Evolutionary conservation across 345 rosid genomes (phyloP), one percentile per base, ranked within the genome.

Genomic region (Boechera stricta): DNA sequence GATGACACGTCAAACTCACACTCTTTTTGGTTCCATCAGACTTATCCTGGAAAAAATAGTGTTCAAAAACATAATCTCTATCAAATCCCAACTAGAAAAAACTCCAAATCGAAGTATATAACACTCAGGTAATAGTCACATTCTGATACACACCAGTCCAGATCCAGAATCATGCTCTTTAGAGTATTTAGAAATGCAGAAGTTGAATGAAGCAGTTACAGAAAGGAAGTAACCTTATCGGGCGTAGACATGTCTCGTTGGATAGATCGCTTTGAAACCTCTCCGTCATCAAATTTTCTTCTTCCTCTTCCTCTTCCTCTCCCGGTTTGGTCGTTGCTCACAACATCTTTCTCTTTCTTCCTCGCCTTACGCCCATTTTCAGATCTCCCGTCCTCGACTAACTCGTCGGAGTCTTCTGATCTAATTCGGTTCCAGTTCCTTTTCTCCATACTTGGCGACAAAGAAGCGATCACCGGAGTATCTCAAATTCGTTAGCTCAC

Each of bases 1-100:
- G 80, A 71, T 77, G 76, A 29, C 80, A 77, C 2, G 80, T 77
- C 60, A 63, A 77, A 12, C 80, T 60, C 58, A 2, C 3, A 64
- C 12, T 29, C 18, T 16, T 45, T 56, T 29, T 64, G 12, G 5
- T 61, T 47, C 76, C 76, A 36, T 55, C 53, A 64, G 53, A 54
- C 35, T 55, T 47, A 15, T 64, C 76, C 80, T 77, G 71, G 2
- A 44, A 52, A 1, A 15, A 29, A 5, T 1, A 71, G 6, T 18
- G 26, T 35, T 28, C 53, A 21, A 61, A 62, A 16, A 18, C 42
- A 31, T 31, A 48, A 1, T 33, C 3, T 48, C 70, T 60, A 24
- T 33, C 67, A 60, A 47, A 33, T 59, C 18, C 48, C 7, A 33
- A 16, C 18, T 6, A 69, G 44, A 44, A 69, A 0, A 6, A 21